A percentile compares a stretch with the other conserved stretches of the same genome.
Conservation (phyloP, 2,329 filamentous ascomycete genomes). For the Cylindrodendrum hubeiense region DNA sequence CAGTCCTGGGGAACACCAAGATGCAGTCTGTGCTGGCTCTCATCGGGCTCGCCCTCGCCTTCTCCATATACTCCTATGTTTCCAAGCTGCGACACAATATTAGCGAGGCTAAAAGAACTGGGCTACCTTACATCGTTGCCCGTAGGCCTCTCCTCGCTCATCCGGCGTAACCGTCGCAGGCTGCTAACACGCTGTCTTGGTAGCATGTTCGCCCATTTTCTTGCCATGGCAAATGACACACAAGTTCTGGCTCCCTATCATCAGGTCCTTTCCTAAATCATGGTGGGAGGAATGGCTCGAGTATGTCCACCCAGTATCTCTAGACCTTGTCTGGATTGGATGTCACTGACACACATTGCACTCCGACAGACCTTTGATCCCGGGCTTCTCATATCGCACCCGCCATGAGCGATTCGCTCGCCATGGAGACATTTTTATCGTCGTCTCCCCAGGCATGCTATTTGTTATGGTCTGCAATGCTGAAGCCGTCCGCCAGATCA, state of each 20-base stretch:
- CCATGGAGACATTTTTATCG: constrained; percentile 73
- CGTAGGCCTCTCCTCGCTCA: constrained; percentile 54
- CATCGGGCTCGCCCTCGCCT: constrained; percentile 49
- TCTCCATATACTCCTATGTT: constrained; percentile 47
- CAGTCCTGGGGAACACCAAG: constrained; percentile 39
- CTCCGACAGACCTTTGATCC: constrained; percentile 61
- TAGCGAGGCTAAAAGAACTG: constrained; percentile 61
- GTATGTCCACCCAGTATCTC: constrained; percentile 55
- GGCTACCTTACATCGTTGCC: constrained; percentile 64
- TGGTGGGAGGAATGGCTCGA: constrained; percentile 70
- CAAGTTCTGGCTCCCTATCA: constrained; percentile 65
- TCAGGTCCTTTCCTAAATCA: constrained; percentile 65
- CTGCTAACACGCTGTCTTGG: background rate
- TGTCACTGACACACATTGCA: constrained; percentile 21
- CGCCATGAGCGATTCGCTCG: constrained; percentile 69
- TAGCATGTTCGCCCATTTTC: constrained; percentile 64
- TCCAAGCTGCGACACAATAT: constrained; percentile 59
- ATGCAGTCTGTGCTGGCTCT: constrained; percentile 53
- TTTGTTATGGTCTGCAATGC: constrained; percentile 71
- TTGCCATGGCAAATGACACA: constrained; percentile 68
- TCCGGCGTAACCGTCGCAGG: background rate
- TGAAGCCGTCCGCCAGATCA: constrained; percentile 75
- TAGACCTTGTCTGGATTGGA: background rate
- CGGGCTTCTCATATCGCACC: constrained; percentile 70
- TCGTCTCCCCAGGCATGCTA: constrained; percentile 69